These are phyloP conservation scores for Schwanniomyces polymorphus DNA, from an alignment of 805 yeast species.

Conservation along the genomic window DNA sequence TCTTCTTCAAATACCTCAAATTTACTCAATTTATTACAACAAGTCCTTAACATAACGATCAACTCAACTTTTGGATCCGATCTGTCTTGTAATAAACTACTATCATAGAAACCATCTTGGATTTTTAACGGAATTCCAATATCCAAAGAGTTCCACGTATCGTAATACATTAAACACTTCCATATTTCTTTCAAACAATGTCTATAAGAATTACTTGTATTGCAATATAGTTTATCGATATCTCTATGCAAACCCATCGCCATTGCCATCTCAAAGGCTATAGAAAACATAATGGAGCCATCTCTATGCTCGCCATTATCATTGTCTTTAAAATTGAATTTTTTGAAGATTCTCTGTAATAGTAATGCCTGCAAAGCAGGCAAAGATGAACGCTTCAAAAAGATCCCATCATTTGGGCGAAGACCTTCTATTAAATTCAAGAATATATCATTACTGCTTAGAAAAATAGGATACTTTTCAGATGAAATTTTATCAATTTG, in stretches of 20 bases:
- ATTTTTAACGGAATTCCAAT: not conserved
- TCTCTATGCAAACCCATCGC: conserved; percentile 2
- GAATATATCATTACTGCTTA: not conserved
- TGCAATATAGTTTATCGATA: conserved; percentile 1
- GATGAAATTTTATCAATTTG: not conserved
- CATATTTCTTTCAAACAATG: conserved; percentile 1
- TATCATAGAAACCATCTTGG: not conserved
- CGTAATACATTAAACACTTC: conserved; percentile 1
- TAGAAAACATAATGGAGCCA: conserved; percentile 1
- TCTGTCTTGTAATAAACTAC: not conserved
- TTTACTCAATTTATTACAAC: not conserved
- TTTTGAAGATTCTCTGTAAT: conserved; percentile 1
- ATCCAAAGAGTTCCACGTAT: conserved; percentile 1
- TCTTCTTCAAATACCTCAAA: not conserved
- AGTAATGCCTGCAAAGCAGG: conserved; percentile 2
- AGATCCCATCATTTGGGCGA: not conserved
- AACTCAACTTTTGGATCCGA: not conserved
- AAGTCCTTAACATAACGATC: not conserved
- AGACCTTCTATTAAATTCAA: not conserved
- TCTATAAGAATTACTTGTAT: not conserved
- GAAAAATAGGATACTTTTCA: not conserved
- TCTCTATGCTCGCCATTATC: conserved; percentile 2
- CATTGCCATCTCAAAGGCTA: conserved; percentile 3
- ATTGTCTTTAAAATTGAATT: not conserved
- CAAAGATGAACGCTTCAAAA: not conserved